Conservation (phyloP, 164 flowering plant species). For the Nymphaea thermarum region DNA sequence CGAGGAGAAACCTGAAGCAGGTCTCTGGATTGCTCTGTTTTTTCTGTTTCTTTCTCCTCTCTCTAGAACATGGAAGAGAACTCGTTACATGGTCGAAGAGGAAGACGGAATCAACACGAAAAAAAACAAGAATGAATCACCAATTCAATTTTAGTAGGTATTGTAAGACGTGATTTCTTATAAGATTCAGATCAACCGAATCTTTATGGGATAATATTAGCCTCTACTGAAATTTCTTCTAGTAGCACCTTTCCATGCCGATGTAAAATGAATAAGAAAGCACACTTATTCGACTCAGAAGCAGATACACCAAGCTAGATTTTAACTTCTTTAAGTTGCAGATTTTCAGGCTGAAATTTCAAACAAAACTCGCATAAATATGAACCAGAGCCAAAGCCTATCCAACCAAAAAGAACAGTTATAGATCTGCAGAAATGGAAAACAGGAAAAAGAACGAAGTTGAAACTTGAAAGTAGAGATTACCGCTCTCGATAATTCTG, state of each 20-base stretch:
- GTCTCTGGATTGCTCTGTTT: constrained; percentile 19
- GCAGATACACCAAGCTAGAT: too few species aligned
- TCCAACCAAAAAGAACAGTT: neutral
- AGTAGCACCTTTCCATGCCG: too few species aligned
- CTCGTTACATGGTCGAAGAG: neutral
- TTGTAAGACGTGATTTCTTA: neutral
- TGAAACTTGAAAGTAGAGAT: neutral
- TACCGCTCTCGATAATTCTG: constrained; percentile 22
- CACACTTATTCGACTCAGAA: too few species aligned
- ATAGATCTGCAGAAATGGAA: neutral
- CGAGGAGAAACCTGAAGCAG: constrained; percentile 35
- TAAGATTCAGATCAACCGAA: too few species aligned
- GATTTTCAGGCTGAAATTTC: too few species aligned
- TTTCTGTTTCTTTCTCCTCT: neutral
- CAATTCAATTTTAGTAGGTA: neutral
- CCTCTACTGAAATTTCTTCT: too few species aligned
- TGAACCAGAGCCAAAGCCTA: too few species aligned
- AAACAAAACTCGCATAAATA: too few species aligned
- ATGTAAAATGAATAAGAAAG: too few species aligned
- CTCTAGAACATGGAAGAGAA: neutral
- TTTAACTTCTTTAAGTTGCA: too few species aligned
- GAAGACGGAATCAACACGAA: too few species aligned
- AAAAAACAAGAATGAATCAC: neutral
- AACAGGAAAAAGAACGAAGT: neutral
- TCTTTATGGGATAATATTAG: too few species aligned